Evolutionary conservation across 371 early-diverging fungal species (phyloP).

Genomic region (Chytridiales sp.): DNA sequence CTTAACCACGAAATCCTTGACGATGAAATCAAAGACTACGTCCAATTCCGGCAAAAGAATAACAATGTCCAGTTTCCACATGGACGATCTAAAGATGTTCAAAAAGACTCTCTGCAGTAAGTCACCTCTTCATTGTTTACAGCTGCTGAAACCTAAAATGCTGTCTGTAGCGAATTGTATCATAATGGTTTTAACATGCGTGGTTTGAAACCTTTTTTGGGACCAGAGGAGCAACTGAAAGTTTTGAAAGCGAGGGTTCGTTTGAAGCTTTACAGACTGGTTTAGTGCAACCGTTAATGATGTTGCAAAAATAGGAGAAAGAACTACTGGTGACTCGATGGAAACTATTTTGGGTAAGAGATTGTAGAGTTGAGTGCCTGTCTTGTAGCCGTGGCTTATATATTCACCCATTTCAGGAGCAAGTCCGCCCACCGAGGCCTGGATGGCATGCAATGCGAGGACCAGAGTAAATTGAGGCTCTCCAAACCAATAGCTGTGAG

Average conservation of each 20-base stretch:
- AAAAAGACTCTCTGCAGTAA: neutral
- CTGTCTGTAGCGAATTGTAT: neutral
- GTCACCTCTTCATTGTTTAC: too few relatives aligned
- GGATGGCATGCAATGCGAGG: conserved; percentile 25
- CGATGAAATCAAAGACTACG: conserved; percentile 8
- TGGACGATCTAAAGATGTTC: neutral
- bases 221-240: conserved; percentile 18
- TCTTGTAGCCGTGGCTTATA: conserved; percentile 1
- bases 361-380: too few relatives aligned
- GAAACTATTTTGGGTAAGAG: conserved; percentile 22
- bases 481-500: neutral
- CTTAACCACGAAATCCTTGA: conserved; percentile 13
- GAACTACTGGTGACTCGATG: conserved; percentile 17
- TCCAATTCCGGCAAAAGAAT: neutral
- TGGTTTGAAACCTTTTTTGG: conserved; percentile 23
- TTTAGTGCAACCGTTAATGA: too few relatives aligned
- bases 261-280: neutral
- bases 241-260: conserved; percentile 19
- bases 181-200: conserved; percentile 1
- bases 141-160: too few relatives aligned
- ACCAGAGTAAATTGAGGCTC: neutral
- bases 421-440: conserved; percentile 22
- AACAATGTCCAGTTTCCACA: conserved; percentile 27
- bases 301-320: conserved; percentile 15
- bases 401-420: neutral